These are phyloP conservation scores for Vaccinium corymbosum DNA, from an alignment of 148 eudicot genomes.

Conservation along the genomic window DNA sequence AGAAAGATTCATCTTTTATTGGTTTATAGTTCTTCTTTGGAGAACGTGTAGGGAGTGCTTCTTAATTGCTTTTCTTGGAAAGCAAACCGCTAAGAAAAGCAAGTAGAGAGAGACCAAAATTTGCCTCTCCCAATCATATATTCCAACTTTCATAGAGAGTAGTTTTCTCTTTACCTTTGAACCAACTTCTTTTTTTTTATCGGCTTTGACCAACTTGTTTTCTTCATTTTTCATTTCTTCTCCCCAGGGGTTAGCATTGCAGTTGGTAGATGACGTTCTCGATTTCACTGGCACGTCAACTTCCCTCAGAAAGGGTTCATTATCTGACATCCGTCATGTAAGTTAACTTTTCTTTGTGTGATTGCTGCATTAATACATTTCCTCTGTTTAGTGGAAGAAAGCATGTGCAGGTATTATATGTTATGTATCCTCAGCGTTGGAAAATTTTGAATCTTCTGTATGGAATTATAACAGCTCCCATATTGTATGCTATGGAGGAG, in stretches of 20 bases:
- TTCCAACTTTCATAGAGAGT: not conserved
- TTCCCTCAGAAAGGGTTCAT: conserved; percentile 89
- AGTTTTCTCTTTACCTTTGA: not conserved
- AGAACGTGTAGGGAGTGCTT: not conserved
- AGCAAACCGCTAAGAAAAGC: too few species aligned
- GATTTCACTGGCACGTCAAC: conserved; percentile 93
- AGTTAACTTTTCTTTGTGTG: conserved; percentile 9
- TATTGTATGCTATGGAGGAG: conserved; percentile 91
- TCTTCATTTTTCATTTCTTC: conserved; percentile 13
- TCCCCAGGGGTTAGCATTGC: conserved; percentile 83
- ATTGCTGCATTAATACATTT: not conserved
- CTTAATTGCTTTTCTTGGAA: not conserved
- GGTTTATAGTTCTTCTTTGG: not conserved
- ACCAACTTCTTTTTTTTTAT: not conserved
- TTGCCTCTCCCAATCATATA: not conserved
- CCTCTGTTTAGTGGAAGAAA: too few species aligned
- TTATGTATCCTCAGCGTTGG: too few species aligned
- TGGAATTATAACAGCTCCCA: conserved; percentile 92
- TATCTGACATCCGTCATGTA: conserved; percentile 92
- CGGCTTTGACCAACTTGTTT: conserved; percentile 5
- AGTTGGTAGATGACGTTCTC: conserved; percentile 83
- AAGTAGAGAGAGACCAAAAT: too few species aligned
- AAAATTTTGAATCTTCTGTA: conserved; percentile 22
- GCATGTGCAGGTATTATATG: too few species aligned
- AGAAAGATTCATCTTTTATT: not conserved